Conservation (phyloP, 73 alveolate species). For the Tetrahymena elliotti region DNA sequence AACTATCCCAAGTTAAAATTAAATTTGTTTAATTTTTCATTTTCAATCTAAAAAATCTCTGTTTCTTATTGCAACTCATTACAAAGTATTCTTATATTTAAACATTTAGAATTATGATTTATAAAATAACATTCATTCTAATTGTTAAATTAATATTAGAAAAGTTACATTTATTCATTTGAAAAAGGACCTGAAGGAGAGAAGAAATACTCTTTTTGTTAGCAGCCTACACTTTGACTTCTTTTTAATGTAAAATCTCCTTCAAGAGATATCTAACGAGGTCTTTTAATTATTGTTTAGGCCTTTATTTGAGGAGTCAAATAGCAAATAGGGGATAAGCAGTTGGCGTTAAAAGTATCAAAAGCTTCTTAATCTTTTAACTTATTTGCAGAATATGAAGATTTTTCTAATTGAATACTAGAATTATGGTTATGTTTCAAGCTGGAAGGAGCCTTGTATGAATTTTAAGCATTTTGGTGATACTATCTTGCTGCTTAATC, state of each 20-base stretch:
- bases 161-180: not conserved
- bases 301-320: not conserved
- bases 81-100: not conserved
- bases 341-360: not conserved
- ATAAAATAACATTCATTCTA: not conserved
- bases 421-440: not conserved
- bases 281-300: not conserved
- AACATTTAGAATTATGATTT: not conserved
- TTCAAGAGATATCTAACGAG: not conserved
- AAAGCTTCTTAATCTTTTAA: not conserved
- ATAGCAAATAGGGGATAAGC: not conserved
- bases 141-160: not conserved
- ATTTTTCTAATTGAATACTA: not conserved
- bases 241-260: not conserved
- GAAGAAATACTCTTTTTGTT: not conserved
- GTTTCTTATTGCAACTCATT: not conserved
- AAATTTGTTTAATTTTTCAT: no score
- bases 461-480: not conserved
- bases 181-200: not conserved
- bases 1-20: not conserved
- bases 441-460: not conserved
- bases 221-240: not conserved
- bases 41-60: no score
- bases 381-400: not conserved
- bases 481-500: not conserved